Percentiles rank a stretch among this genome's conserved stretches.
These are phyloP conservation scores for Rubia balearica DNA, from an alignment of 305 asterid genomes.

Conservation along the genomic window DNA sequence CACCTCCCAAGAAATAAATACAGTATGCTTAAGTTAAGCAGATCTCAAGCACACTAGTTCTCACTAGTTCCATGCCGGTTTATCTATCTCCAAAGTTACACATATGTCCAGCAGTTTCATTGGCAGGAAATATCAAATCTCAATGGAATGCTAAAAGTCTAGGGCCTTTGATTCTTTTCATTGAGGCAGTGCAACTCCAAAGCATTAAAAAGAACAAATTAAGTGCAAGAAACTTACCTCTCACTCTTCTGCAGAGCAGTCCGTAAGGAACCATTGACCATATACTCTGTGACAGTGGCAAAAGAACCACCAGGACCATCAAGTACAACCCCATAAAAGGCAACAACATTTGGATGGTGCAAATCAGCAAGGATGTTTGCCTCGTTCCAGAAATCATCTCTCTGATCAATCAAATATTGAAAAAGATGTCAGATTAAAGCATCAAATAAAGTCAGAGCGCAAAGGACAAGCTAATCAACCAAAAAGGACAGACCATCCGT, in stretches of 20 bases:
- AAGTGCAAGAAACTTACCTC: slow-evolving; percentile 27
- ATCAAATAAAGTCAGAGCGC: background rate
- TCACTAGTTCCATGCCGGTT: background rate
- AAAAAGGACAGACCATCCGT: slow-evolving; percentile 61
- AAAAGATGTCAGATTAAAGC: background rate
- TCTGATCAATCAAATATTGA: slow-evolving; percentile 31
- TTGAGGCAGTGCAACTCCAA: background rate
- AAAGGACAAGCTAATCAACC: background rate
- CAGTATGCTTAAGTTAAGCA: background rate
- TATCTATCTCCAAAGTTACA: background rate
- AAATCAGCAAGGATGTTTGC: slow-evolving; percentile 88
- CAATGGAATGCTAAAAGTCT: background rate
- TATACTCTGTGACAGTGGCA: slow-evolving; percentile 94
- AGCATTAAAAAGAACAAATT: background rate
- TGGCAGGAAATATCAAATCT: background rate
- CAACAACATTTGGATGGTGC: slow-evolving; percentile 98
- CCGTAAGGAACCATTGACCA: slow-evolving; percentile 95
- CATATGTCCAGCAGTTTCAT: background rate
- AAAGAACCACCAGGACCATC: slow-evolving; percentile 88
- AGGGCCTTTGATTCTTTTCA: background rate
- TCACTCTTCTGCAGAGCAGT: slow-evolving; percentile 81
- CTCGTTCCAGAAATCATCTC: slow-evolving; percentile 97
- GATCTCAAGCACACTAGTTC: background rate
- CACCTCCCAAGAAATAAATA: background rate
- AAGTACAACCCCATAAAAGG: slow-evolving; percentile 93